phyloP scores from a whole-genome alignment of 2,329 filamentous ascomycete genomes.

The Colletotrichum coccodes region DNA sequence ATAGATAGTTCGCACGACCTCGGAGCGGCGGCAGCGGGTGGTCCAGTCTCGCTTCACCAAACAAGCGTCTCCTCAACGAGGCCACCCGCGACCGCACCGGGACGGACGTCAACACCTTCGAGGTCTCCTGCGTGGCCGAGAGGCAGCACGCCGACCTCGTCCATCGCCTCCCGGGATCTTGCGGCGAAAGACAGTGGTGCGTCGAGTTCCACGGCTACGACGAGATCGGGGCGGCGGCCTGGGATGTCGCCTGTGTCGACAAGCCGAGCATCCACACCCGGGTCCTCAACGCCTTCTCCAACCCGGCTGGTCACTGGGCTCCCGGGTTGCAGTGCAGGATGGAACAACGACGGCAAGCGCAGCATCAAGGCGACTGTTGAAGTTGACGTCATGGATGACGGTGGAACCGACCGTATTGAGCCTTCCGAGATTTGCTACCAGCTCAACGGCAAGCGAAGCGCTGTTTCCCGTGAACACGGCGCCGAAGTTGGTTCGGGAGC shows the following conservation, averaged over 20 bases:
- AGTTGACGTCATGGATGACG: slow-evolving; percentile 8
- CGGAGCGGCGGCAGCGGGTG: too few species aligned
- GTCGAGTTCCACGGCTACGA: slow-evolving; percentile 13
- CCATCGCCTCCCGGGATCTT: background rate
- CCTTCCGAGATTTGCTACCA: slow-evolving; percentile 4
- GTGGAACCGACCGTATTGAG: background rate
- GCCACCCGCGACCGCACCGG: slow-evolving; percentile 1
- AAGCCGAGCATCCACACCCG: slow-evolving; percentile 3
- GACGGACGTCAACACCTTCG: slow-evolving; percentile 4
- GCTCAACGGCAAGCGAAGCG: slow-evolving; percentile 1
- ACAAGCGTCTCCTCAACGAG: too few species aligned
- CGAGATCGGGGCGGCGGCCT: background rate
- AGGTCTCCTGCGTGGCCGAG: slow-evolving; percentile 2
- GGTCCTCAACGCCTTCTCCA: background rate
- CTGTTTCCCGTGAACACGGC: background rate
- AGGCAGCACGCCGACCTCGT: slow-evolving; percentile 1
- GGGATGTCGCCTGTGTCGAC: slow-evolving; percentile 9
- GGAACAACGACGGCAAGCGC: slow-evolving; percentile 11
- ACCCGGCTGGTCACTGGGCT: background rate
- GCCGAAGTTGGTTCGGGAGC: slow-evolving; percentile 7
- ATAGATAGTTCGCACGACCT: too few species aligned
- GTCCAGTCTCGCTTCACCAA: too few species aligned
- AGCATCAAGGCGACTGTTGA: slow-evolving; percentile 3
- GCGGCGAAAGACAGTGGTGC: slow-evolving; percentile 2
- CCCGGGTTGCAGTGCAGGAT: slow-evolving; percentile 11